Evolutionary conservation across 2,329 filamentous ascomycete species (phyloP).

Genomic region (Beauveria bassiana): DNA sequence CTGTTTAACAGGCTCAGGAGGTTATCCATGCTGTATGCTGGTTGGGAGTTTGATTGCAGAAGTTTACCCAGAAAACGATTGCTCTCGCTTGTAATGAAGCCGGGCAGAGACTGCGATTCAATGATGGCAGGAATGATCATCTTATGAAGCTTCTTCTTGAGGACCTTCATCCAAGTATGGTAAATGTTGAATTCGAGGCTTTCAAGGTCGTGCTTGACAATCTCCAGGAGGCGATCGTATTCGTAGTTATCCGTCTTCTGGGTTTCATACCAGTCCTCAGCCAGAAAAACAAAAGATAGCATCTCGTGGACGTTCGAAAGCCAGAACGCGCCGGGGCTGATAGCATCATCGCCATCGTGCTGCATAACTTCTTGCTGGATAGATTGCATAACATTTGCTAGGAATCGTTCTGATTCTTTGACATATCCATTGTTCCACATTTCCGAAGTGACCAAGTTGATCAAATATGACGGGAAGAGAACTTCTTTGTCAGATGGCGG

Average conservation of each 20-base stretch:
- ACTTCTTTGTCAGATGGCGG: conserved; percentile 97
- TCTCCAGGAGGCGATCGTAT: conserved; percentile 93
- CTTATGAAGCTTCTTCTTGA: conserved; percentile 99
- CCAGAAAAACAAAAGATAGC: conserved; percentile 98
- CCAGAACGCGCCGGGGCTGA: conserved; percentile 98
- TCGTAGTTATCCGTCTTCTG: conserved; percentile 99
- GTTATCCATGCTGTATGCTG: conserved; percentile 99
- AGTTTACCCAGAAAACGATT: conserved; percentile 98
- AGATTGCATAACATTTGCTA: conserved; percentile 99
- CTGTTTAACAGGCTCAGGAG: conserved; percentile 91
- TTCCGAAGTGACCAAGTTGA: conserved; percentile 97
- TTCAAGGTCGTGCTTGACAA: conserved; percentile 98
- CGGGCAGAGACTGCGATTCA: conserved; percentile 93
- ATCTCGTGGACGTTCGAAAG: conserved; percentile 99
- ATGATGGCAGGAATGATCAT: conserved; percentile 99
- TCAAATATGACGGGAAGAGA: conserved; percentile 95
- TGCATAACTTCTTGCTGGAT: conserved; percentile 99
- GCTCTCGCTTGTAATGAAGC: conserved; percentile 97
- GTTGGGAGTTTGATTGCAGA: conserved; percentile 78
- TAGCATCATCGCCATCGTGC: conserved; percentile 91
- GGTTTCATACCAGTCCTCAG: conserved; percentile 98
- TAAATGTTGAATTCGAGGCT: conserved; percentile 99
- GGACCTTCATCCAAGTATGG: conserved; percentile 99
- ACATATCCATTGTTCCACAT: conserved; percentile 99
- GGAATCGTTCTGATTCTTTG: conserved; percentile 97